These are phyloP conservation scores for Aspergillus oerlinghausenensis DNA, from an alignment of 2,329 filamentous ascomycete genomes.

Conservation along the genomic window DNA sequence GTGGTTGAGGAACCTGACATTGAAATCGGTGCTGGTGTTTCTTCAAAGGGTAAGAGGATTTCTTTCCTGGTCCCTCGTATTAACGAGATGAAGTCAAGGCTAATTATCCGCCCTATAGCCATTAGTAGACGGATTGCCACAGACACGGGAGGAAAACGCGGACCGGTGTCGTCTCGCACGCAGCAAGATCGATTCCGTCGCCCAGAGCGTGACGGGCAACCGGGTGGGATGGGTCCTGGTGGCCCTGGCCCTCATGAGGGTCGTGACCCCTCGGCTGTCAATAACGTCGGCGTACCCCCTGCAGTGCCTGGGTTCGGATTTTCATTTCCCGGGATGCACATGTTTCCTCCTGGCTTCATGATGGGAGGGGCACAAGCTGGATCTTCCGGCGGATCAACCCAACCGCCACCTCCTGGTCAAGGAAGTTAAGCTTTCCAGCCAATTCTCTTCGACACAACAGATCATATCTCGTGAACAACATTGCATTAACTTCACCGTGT, in stretches of 20 bases:
- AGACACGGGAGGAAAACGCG: constrained; percentile 47
- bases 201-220: constrained; percentile 31
- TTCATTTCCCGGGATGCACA: constrained; percentile 46
- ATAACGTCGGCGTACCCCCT: constrained; percentile 49
- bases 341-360: constrained; percentile 47
- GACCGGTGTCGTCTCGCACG: constrained; percentile 44
- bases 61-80: neutral
- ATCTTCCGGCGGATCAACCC: constrained; percentile 23
- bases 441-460: neutral
- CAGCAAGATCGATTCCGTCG: constrained; percentile 30
- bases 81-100: neutral
- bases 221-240: constrained; percentile 17
- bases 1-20: constrained; percentile 97
- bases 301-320: constrained; percentile 54
- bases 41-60: constrained; percentile 67
- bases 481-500: constrained; percentile 1
- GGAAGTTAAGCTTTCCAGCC: constrained; percentile 18
- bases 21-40: constrained; percentile 95
- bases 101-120: constrained; percentile 28
- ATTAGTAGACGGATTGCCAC: constrained; percentile 51
- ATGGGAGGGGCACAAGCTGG: constrained; percentile 35
- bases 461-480: neutral
- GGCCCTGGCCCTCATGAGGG: constrained; percentile 29
- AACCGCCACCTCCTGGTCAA: constrained; percentile 38
- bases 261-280: constrained; percentile 33